Evolutionary conservation across 2,329 filamentous ascomycete genomes (phyloP), one percentile per base, ranked within the genome.

Genomic region (Aspergillus floridensis): DNA sequence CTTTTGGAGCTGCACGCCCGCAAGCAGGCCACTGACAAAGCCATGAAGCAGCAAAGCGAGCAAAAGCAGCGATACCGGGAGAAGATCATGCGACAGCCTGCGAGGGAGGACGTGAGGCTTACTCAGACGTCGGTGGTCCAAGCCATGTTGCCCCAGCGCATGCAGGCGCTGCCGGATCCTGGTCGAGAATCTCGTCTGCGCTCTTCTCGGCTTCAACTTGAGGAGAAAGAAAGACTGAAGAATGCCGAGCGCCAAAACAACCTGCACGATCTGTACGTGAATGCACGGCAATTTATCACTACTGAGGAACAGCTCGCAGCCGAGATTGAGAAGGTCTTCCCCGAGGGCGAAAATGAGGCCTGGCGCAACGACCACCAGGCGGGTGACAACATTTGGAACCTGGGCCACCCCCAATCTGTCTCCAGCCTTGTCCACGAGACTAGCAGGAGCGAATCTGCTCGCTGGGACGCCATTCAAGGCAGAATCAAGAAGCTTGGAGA

Each of bases 241-340:
- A 80, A 81, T 48, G 82, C 87, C 59, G 81, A 82, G 56, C 85
- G 89, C 53, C 82, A 85, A 61, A 86, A 93, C 65, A 84, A 88
- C 16, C 78, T 99, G 31, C 91, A 96, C 76, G 87, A 91, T 59
- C 84, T 99, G 12, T 99, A 99, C 78, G 90, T 95, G 79, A 90
- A 92, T 67, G 92, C 95, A 5, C 85, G 89, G 26, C 81, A 86
- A 44, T 99, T 98, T 78, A 97, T 99, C 72, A 88, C 92, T 19
- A 88, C 84, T 24, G 92, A 96, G 73, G 79, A 83, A 53, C 88
- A 96, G 73, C 84, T 99, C 35, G 84, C 90, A 66, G 80, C 81
- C 16, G 84, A 87, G 65, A 88, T 97, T 58, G 89, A 96, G 22
- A 78, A 82, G 63, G 82, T 88, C n/a, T 99, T 97, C 77, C 83